Evolutionary conservation across 345 rosid species (phyloP).

Genomic region (Microcos paniculata): DNA sequence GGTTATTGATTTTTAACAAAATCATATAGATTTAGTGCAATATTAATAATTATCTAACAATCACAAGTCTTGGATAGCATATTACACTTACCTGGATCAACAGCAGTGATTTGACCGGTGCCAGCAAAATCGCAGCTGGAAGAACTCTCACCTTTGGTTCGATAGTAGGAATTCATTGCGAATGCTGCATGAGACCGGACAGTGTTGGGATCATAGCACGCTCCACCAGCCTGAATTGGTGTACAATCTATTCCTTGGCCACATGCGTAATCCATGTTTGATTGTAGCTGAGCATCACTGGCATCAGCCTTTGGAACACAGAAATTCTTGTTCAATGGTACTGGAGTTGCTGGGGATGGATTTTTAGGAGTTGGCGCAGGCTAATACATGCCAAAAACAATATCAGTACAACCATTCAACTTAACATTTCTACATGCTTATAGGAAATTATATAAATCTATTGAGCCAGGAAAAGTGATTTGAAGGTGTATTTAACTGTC

Average conservation of each 20-base stretch:
- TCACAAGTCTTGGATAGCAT: background rate
- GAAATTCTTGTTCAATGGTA: conserved; percentile 50
- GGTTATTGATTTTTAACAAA: too few species aligned
- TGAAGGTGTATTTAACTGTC: background rate
- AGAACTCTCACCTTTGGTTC: conserved; percentile 37
- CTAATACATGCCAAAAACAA: background rate
- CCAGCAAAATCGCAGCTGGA: conserved; percentile 50
- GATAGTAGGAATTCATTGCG: conserved; percentile 72
- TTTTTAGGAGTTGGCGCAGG: background rate
- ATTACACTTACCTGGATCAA: conserved; percentile 51
- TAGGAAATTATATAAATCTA: background rate
- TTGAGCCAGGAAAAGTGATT: background rate
- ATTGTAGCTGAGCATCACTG: conserved; percentile 47
- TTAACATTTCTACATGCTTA: background rate
- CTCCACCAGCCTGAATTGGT: conserved; percentile 72
- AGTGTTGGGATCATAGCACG: conserved; percentile 56
- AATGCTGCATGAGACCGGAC: conserved; percentile 55
- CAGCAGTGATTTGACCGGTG: conserved; percentile 37
- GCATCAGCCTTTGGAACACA: conserved; percentile 55
- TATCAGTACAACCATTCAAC: background rate
- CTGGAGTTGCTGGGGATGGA: conserved; percentile 19
- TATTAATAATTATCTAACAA: background rate
- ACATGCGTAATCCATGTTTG: conserved; percentile 64
- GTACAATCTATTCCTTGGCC: conserved; percentile 63
- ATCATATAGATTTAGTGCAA: too few species aligned